Evolutionary conservation across 2,329 filamentous ascomycete genomes (phyloP).

Genomic region (Pseudonectria buxi): DNA sequence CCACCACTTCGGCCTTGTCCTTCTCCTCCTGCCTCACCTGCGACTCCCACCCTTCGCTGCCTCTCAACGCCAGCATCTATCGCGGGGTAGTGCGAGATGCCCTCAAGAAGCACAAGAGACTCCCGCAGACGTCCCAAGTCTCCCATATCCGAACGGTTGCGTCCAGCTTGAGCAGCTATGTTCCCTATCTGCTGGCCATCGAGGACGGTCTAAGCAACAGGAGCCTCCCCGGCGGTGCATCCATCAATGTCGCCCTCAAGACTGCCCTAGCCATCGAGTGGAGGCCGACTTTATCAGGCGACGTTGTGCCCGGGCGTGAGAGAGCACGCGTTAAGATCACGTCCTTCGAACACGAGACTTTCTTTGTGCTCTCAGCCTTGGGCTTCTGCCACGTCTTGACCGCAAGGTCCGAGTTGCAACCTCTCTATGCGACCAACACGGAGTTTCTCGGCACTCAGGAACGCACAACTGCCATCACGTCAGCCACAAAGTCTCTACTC

Average conservation of each 20-base stretch:
- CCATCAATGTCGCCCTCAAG: slow-evolving; percentile 60
- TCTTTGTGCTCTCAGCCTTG: slow-evolving; percentile 70
- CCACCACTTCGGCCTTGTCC: slow-evolving; percentile 81
- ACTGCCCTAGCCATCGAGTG: slow-evolving; percentile 64
- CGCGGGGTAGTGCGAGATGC: slow-evolving; percentile 76
- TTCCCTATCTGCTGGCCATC: slow-evolving; percentile 76
- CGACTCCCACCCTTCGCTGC: slow-evolving; percentile 81
- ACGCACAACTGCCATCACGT: slow-evolving; percentile 61
- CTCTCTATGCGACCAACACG: slow-evolving; percentile 60
- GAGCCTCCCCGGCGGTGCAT: slow-evolving; percentile 41
- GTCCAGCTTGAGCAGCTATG: slow-evolving; percentile 64
- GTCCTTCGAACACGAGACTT: slow-evolving; percentile 76
- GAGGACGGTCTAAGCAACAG: slow-evolving; percentile 61
- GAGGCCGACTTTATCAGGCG: slow-evolving; percentile 69
- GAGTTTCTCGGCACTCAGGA: slow-evolving; percentile 58
- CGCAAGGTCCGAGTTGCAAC: slow-evolving; percentile 65
- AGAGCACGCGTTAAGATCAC: slow-evolving; percentile 60
- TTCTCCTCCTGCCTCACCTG: slow-evolving; percentile 73
- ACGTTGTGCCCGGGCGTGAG: slow-evolving; percentile 58
- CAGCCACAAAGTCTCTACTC: slow-evolving; percentile 71
- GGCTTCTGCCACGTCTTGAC: slow-evolving; percentile 67
- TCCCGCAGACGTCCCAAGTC: slow-evolving; percentile 64
- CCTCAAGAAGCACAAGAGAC: slow-evolving; percentile 83
- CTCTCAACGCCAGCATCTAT: slow-evolving; percentile 72
- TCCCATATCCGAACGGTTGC: slow-evolving; percentile 65